Evolutionary conservation across 345 rosid genomes (phyloP).

Genomic region (Linum trigynum): DNA sequence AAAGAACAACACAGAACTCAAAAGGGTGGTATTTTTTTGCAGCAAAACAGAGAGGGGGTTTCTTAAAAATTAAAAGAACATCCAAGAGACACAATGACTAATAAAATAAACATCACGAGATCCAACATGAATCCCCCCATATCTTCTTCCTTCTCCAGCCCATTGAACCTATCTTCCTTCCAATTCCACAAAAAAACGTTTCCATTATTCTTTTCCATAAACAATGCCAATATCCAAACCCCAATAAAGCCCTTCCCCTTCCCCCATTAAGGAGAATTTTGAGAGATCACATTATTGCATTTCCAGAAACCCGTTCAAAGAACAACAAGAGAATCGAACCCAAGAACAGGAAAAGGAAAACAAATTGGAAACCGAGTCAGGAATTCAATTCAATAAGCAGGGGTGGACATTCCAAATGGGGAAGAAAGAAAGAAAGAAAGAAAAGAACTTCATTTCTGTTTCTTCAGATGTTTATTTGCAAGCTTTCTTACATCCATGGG

Average conservation of each 20-base stretch:
- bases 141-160: conserved; percentile 18
- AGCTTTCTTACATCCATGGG: conserved; percentile 47
- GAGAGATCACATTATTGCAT: conserved; percentile 41
- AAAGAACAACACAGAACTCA: conserved; percentile 34
- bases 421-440: not conserved
- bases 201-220: not conserved
- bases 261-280: conserved; percentile 10
- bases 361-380: not conserved
- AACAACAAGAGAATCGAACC: conserved; percentile 10
- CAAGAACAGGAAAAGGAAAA: not conserved
- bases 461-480: not conserved
- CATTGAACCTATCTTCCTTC: conserved; percentile 50
- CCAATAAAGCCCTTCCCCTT: conserved; percentile 4
- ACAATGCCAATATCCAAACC: not conserved
- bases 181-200: not conserved
- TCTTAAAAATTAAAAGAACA: not conserved
- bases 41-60: conserved; percentile 7
- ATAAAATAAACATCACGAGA: conserved; percentile 43
- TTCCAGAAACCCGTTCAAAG: conserved; percentile 21
- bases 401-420: not conserved
- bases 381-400: not conserved
- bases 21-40: conserved; percentile 28
- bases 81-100: conserved; percentile 11
- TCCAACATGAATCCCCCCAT: conserved; percentile 80
- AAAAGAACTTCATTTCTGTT: not conserved